Percentiles rank a stretch among this genome's conserved stretches.
These are phyloP conservation scores for Talaromyces ruber DNA, from an alignment of 495 filamentous ascomycete genomes.

Conservation along the genomic window DNA sequence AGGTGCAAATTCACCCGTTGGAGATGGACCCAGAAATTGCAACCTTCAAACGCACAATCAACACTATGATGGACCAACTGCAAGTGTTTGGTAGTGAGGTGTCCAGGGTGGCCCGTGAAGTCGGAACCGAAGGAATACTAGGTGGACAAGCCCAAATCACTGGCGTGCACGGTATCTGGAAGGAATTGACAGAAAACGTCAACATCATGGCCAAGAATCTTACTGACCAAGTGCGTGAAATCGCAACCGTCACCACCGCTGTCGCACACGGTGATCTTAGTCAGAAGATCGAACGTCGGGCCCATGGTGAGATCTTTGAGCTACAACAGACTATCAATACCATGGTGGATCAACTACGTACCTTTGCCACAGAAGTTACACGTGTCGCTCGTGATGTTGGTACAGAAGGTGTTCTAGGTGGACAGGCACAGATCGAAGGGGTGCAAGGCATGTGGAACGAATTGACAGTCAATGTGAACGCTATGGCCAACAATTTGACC, in stretches of 20 bases:
- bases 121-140: slow-evolving; percentile 95
- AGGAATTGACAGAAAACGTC: slow-evolving; percentile 94
- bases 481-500: slow-evolving; percentile 95
- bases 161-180: slow-evolving; percentile 96
- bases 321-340: slow-evolving; percentile 97
- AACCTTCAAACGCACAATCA: slow-evolving; percentile 95
- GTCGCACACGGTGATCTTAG: slow-evolving; percentile 95
- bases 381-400: slow-evolving; percentile 95
- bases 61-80: slow-evolving; percentile 98
- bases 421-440: slow-evolving; percentile 91
- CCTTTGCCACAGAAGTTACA: slow-evolving; percentile 95
- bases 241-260: slow-evolving; percentile 90
- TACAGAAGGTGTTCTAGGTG: slow-evolving; percentile 92
- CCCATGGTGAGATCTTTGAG: slow-evolving; percentile 90
- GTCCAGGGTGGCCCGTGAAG: slow-evolving; percentile 90
- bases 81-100: slow-evolving; percentile 97
- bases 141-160: slow-evolving; percentile 93
- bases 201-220: slow-evolving; percentile 95
- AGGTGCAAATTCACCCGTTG: slow-evolving; percentile 89
- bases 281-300: slow-evolving; percentile 91
- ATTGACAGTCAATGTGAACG: slow-evolving; percentile 95
- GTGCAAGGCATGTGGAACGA: slow-evolving; percentile 90
- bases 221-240: slow-evolving; percentile 87
- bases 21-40: slow-evolving; percentile 99
- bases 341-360: slow-evolving; percentile 97